These are phyloP conservation scores for Boletus bicolor DNA, from an alignment of 768 basidiomycete species.

Conservation along the genomic window DNA sequence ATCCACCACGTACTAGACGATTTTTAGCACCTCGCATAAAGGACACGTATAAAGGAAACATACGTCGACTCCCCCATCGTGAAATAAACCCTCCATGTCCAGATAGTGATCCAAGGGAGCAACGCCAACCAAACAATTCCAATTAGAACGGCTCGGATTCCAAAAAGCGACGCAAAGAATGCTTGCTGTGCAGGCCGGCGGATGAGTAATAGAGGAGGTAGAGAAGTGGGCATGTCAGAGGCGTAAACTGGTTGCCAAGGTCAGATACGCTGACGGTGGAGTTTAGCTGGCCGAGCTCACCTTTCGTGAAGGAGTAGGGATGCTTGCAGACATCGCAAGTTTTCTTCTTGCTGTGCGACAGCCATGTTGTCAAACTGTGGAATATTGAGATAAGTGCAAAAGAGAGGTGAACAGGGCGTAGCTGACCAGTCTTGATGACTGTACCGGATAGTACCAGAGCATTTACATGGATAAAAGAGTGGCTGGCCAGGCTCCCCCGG, in stretches of 20 bases:
- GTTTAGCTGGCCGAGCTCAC: slow-evolving; percentile 36
- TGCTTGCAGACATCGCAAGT: slow-evolving; percentile 96
- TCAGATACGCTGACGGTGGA: slow-evolving; percentile 7
- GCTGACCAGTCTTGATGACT: slow-evolving; percentile 95
- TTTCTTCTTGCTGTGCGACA: slow-evolving; percentile 92
- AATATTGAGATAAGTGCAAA: slow-evolving; percentile 1
- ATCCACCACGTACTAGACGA: slow-evolving; percentile 76
- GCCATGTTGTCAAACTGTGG: slow-evolving; percentile 85
- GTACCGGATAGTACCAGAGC: slow-evolving; percentile 94
- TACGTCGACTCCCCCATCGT: slow-evolving; percentile 80
- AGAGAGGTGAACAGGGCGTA: not conserved
- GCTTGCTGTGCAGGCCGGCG: slow-evolving; percentile 67
- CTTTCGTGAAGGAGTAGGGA: slow-evolving; percentile 89
- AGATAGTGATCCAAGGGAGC: slow-evolving; percentile 84
- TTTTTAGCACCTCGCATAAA: slow-evolving; percentile 3
- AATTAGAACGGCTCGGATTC: slow-evolving; percentile 67
- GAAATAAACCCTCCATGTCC: slow-evolving; percentile 89
- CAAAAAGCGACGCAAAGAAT: slow-evolving; percentile 55
- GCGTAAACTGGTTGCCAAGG: slow-evolving; percentile 64
- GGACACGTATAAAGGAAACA: slow-evolving; percentile 28
- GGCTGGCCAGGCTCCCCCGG: slow-evolving; percentile 88
- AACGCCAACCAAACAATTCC: slow-evolving; percentile 82
- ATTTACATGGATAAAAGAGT: slow-evolving; percentile 94
- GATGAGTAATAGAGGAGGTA: slow-evolving; percentile 68
- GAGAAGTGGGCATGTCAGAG: slow-evolving; percentile 70